phyloP scores from a whole-genome alignment of 202 grass and related monocot species.

The Cymbopogon flexuosus region DNA sequence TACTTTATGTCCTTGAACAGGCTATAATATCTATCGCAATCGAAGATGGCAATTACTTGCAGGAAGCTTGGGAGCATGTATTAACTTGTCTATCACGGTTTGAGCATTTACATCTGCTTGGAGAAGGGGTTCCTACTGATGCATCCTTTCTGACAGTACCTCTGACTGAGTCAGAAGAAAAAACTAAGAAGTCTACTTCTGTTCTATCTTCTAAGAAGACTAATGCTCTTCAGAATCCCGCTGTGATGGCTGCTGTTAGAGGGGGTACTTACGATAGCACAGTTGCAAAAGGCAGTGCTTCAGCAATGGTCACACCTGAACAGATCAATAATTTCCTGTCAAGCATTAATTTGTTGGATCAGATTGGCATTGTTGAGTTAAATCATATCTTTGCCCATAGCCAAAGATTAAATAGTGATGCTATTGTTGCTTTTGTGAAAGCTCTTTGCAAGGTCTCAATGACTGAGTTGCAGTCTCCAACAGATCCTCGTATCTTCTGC shows the following conservation, averaged over 20 bases:
- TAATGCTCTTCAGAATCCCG: constrained; percentile 88
- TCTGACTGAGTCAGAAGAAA: constrained; percentile 54
- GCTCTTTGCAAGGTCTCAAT: constrained; percentile 98
- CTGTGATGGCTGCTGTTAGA: constrained; percentile 84
- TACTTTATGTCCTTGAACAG: constrained; percentile 42
- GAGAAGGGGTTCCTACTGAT: constrained; percentile 87
- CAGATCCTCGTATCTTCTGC: constrained; percentile 93
- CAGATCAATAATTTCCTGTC: constrained; percentile 93
- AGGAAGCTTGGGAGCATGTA: constrained; percentile 96
- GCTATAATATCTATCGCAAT: constrained; percentile 96
- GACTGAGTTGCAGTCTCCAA: constrained; percentile 76
- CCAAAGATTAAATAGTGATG: constrained; percentile 91
- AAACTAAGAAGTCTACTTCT: constrained; percentile 50
- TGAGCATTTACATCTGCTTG: constrained; percentile 93
- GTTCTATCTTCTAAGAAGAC: constrained; percentile 53
- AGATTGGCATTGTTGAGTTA: constrained; percentile 93
- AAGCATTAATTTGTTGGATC: constrained; percentile 89
- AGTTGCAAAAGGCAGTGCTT: constrained; percentile 46
- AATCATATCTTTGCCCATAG: constrained; percentile 98
- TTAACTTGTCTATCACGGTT: constrained; percentile 93
- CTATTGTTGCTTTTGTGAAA: constrained; percentile 96
- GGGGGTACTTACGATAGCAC: constrained; percentile 95
- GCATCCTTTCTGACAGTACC: constrained; percentile 78
- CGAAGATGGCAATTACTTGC: constrained; percentile 89
- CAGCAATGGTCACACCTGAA: constrained; percentile 72